A percentile compares a stretch with the other conserved stretches of the same genome.
Conservation (phyloP, 805 yeast species). For the Candida germanica region DNA sequence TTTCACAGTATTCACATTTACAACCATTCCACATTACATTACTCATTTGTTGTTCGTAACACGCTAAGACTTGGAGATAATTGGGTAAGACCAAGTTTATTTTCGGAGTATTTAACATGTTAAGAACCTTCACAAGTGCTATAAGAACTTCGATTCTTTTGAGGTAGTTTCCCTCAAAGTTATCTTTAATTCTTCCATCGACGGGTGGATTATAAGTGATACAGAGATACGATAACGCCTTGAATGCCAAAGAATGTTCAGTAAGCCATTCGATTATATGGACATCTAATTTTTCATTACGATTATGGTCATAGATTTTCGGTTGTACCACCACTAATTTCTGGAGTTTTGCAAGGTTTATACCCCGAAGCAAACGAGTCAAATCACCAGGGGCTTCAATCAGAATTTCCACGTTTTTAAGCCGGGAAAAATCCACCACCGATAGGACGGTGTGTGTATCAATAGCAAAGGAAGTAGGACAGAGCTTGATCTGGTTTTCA, state of each 20-base stretch:
- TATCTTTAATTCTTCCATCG: slow-evolving; percentile 57
- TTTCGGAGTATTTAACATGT: slow-evolving; percentile 6
- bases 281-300: slow-evolving; percentile 43
- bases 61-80: slow-evolving; percentile 54
- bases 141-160: slow-evolving; percentile 55
- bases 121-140: slow-evolving; percentile 12
- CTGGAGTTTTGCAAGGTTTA: slow-evolving; percentile 5
- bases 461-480: slow-evolving; percentile 8
- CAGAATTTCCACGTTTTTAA: slow-evolving; percentile 5
- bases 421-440: slow-evolving; percentile 3
- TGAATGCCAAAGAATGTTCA: slow-evolving; percentile 1
- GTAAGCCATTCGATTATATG: slow-evolving; percentile 19
- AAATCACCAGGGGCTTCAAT: slow-evolving; percentile 1
- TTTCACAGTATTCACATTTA: slow-evolving; percentile 55
- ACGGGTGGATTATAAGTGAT: slow-evolving; percentile 59
- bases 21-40: slow-evolving; percentile 79
- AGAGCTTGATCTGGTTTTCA: not conserved
- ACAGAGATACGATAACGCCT: slow-evolving; percentile 36
- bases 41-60: slow-evolving; percentile 69
- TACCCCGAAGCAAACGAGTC: not conserved
- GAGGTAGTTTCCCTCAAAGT: slow-evolving; percentile 70
- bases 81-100: slow-evolving; percentile 55
- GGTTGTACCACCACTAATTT: slow-evolving; percentile 10
- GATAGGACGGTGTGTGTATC: slow-evolving; percentile 1
- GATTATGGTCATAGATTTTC: slow-evolving; percentile 18